Evolutionary conservation across 495 filamentous ascomycete genomes (phyloP), one percentile per base, ranked within the genome.

Genomic region (Daldinia concentrica): DNA sequence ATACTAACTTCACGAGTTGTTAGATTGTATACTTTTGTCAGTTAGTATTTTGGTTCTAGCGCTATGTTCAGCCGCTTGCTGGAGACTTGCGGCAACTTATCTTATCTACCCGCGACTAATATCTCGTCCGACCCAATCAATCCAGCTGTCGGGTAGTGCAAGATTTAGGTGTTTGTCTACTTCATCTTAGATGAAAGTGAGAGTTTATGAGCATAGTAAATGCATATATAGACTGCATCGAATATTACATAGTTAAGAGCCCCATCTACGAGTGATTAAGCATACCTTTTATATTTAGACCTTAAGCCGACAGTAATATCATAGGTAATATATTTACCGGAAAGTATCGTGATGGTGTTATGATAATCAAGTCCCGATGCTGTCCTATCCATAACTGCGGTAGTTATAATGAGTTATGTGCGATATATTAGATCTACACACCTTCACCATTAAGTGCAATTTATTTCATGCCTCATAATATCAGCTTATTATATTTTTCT

Each of bases 341-440:
- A 22, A 55, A 27, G 19, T n/a, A 14, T 68, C 41, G 52, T 56
- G 2, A 30, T 54, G 24, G 24, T 27, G 50, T 11, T 56, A 48
- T 50, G 34, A 56, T 48, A 22, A 30, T 48, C 19, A 48, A 48
- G 17, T 48, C 43, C 43, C 43, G 43, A 48, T 19, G 43, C 43
- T 48, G 43, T 48, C 43, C 17, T 48, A 48, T 48, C 43, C 43
- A 24, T 22, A 48, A 8, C 19, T 48, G 19, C 43, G 43, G 43
- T 52, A 29, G 50, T 29, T 56, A 17, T 57, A 26, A 61, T 37
- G 26, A 22, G n/a, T 37, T 56, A 51, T 68, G 39, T 58, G 37
- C 15, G 17, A 59, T 59, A 62, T 66, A 71, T 71, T 66, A 30
- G 32, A 62, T 62, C 51, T 51, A 52, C 58, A 58, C 54, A 50